A percentile compares a stretch with the other conserved stretches of the same genome.
These are phyloP conservation scores for Quercus ilex DNA, from an alignment of 306 rosid species.

Conservation along the genomic window DNA sequence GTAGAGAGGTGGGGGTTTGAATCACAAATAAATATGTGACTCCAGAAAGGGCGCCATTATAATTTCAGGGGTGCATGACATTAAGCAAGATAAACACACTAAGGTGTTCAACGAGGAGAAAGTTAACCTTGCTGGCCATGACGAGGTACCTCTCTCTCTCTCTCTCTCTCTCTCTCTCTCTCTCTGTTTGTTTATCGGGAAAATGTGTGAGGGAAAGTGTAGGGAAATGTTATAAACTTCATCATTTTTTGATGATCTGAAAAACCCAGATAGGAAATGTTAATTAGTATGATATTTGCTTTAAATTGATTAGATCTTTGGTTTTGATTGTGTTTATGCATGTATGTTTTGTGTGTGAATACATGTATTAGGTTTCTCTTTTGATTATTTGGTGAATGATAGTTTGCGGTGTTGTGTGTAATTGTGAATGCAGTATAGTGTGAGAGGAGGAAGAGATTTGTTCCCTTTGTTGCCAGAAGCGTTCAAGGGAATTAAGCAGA, in stretches of 20 bases:
- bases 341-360: not conserved
- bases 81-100: too few species aligned
- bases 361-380: not conserved
- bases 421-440: conserved; percentile 56
- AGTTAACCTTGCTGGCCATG: conserved; percentile 79
- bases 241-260: not conserved
- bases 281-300: too few species aligned
- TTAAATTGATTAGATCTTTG: too few species aligned
- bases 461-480: conserved; percentile 84
- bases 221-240: not conserved
- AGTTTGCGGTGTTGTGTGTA: not conserved
- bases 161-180: not conserved
- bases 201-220: not conserved
- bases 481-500: conserved; percentile 88
- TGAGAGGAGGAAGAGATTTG: conserved; percentile 90
- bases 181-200: not conserved
- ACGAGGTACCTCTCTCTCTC: conserved; percentile 66
- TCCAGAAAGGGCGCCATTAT: too few species aligned
- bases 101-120: conserved; percentile 83
- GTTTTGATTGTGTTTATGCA: not conserved
- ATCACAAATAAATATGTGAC: too few species aligned
- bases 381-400: not conserved
- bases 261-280: not conserved
- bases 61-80: too few species aligned
- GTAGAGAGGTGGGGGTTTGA: too few species aligned